These are phyloP conservation scores for Lepiota brunneoincarnata DNA, from an alignment of 768 basidiomycete species.

Conservation along the genomic window DNA sequence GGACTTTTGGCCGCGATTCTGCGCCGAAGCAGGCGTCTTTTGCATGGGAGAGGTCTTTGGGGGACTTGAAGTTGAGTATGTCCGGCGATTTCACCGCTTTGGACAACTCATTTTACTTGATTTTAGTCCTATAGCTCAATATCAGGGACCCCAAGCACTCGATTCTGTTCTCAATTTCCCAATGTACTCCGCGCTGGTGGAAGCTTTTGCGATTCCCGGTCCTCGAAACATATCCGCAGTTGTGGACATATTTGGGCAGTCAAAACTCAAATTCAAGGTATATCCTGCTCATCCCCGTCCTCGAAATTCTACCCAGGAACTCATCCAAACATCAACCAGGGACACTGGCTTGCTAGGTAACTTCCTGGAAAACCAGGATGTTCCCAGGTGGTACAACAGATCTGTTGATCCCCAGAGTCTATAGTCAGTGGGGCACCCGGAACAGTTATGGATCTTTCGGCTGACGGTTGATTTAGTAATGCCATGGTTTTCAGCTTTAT, in stretches of 20 bases:
- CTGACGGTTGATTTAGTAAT: conserved; percentile 41
- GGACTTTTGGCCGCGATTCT: conserved; percentile 77
- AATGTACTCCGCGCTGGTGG: conserved; percentile 57
- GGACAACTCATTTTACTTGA: not conserved
- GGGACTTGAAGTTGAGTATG: conserved; percentile 49
- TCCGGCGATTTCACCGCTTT: not conserved
- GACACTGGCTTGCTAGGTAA: conserved; percentile 57
- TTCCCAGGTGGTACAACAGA: conserved; percentile 70
- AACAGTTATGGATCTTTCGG: not conserved
- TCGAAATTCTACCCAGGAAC: conserved; percentile 4
- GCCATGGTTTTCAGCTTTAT: conserved; percentile 75
- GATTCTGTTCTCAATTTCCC: conserved; percentile 76
- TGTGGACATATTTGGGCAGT: conserved; percentile 47
- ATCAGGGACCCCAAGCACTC: conserved; percentile 59
- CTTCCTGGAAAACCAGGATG: conserved; percentile 79
- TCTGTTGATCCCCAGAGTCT: conserved; percentile 73
- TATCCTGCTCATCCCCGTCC: not conserved
- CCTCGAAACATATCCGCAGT: conserved; percentile 58
- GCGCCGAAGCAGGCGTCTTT: conserved; percentile 73
- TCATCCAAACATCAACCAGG: conserved; percentile 19
- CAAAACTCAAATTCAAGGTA: conserved; percentile 52
- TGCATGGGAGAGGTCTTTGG: conserved; percentile 83
- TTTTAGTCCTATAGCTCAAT: conserved; percentile 50
- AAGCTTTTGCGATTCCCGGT: conserved; percentile 74
- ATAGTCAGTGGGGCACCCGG: conserved; percentile 39